These are phyloP conservation scores for Pichia heedii DNA, from an alignment of 805 yeast genomes.

Conservation along the genomic window DNA sequence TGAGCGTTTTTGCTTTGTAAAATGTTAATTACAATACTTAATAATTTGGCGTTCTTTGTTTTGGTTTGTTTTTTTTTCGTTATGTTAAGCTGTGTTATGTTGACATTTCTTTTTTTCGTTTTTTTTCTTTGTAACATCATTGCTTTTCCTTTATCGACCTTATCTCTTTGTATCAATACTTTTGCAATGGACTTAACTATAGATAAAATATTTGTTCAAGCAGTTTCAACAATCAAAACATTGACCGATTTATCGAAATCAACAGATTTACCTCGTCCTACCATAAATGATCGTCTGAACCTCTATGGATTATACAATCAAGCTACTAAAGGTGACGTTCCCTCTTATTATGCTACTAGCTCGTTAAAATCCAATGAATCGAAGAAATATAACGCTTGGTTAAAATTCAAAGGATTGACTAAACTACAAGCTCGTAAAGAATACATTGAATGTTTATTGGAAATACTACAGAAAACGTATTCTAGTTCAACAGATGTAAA, in stretches of 20 bases:
- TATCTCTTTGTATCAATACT: too few relatives aligned
- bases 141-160: too few relatives aligned
- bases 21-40: too few relatives aligned
- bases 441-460: conserved; percentile 60
- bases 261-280: conserved; percentile 66
- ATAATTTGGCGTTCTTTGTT: too few relatives aligned
- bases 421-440: conserved; percentile 65
- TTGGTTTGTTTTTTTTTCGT: too few relatives aligned
- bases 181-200: neutral
- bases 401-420: conserved; percentile 56
- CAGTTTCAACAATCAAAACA: conserved; percentile 69
- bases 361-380: conserved; percentile 31
- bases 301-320: conserved; percentile 82
- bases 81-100: too few relatives aligned
- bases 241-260: conserved; percentile 56
- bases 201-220: conserved; percentile 62
- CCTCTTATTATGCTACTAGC: conserved; percentile 49
- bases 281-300: conserved; percentile 55
- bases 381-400: conserved; percentile 84
- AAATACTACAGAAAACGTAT: conserved; percentile 65
- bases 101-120: too few relatives aligned
- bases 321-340: conserved; percentile 78
- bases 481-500: conserved; percentile 7
- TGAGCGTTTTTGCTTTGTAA: too few relatives aligned
- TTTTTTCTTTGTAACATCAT: too few relatives aligned